Evolutionary conservation across 164 flowering plant species (phyloP).

Genomic region (Liquidambar formosana): DNA sequence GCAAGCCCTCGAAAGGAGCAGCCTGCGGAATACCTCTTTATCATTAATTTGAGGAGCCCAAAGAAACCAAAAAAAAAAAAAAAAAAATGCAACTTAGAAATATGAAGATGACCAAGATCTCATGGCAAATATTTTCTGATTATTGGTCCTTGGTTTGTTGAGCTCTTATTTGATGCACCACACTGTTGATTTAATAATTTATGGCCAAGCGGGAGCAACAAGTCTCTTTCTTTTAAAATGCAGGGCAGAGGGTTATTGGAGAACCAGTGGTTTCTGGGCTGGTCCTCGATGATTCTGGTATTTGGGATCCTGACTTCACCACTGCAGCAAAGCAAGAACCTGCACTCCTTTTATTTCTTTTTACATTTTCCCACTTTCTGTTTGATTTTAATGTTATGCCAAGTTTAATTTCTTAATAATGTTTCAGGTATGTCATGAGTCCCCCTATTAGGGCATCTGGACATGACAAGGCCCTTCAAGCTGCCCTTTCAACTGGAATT

Average conservation of each 20-base stretch:
- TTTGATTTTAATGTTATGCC: neutral
- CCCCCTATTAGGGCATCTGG: conserved; percentile 92
- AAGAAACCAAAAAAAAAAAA: too few species aligned
- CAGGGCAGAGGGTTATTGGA: conserved; percentile 96
- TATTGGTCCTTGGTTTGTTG: neutral
- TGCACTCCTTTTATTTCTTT: conserved; percentile 9
- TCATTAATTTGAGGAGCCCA: too few species aligned
- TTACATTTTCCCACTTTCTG: too few species aligned
- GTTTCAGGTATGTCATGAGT: conserved; percentile 94
- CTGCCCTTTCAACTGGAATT: conserved; percentile 80
- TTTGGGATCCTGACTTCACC: conserved; percentile 89
- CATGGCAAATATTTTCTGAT: neutral
- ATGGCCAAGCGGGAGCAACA: neutral
- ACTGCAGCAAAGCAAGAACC: conserved; percentile 82
- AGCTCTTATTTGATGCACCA: neutral
- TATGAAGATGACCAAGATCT: neutral
- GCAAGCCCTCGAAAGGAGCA: too few species aligned
- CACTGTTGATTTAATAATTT: neutral
- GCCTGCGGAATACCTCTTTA: too few species aligned
- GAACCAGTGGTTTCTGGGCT: conserved; percentile 89
- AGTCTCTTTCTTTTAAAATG: conserved; percentile 22
- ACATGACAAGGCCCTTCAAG: conserved; percentile 86
- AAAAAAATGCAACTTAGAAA: neutral
- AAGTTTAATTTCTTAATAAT: conserved; percentile 11
- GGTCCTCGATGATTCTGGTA: conserved; percentile 74